Evolutionary conservation across 78 protist genomes (phyloP).

Genomic region (Diacronema lutheri): DNA sequence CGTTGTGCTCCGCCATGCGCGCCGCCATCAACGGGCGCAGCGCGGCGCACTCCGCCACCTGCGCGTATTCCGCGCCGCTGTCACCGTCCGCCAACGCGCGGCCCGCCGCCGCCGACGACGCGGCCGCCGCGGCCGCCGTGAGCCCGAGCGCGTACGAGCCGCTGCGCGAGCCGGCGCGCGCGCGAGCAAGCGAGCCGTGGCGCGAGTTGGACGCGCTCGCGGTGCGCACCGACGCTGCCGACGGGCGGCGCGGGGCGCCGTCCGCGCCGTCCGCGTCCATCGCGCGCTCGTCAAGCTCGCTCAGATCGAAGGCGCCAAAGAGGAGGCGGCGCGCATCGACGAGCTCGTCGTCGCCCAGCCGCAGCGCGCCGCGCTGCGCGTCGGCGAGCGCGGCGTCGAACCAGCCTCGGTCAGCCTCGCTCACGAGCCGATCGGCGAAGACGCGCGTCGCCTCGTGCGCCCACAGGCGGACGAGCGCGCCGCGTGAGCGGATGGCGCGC

Average conservation of each 20-base stretch:
- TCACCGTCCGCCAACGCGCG: too few relatives aligned
- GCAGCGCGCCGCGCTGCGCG: background rate
- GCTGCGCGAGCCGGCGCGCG: too few relatives aligned
- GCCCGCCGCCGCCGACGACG: too few relatives aligned
- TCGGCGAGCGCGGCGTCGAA: background rate
- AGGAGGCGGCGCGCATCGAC: background rate
- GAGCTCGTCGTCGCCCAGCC: background rate
- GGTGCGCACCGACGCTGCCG: too few relatives aligned
- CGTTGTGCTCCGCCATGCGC: background rate
- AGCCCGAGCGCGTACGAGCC: too few relatives aligned
- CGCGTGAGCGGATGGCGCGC: background rate
- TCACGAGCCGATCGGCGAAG: conserved; percentile 77
- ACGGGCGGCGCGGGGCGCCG: too few relatives aligned
- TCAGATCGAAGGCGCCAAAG: background rate
- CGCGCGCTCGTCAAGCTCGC: background rate
- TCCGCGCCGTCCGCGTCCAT: too few relatives aligned
- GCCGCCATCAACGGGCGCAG: background rate
- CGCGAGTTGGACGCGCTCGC: too few relatives aligned
- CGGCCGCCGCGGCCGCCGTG: too few relatives aligned
- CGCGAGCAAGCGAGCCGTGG: too few relatives aligned
- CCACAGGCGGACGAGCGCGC: conserved; percentile 59
- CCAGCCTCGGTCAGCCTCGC: background rate
- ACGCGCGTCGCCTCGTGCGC: conserved; percentile 82
- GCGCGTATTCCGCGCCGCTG: background rate
- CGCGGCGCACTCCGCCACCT: background rate